These are phyloP conservation scores for Ascochyta pisi DNA, from an alignment of 2,329 filamentous ascomycete species.

Conservation along the genomic window DNA sequence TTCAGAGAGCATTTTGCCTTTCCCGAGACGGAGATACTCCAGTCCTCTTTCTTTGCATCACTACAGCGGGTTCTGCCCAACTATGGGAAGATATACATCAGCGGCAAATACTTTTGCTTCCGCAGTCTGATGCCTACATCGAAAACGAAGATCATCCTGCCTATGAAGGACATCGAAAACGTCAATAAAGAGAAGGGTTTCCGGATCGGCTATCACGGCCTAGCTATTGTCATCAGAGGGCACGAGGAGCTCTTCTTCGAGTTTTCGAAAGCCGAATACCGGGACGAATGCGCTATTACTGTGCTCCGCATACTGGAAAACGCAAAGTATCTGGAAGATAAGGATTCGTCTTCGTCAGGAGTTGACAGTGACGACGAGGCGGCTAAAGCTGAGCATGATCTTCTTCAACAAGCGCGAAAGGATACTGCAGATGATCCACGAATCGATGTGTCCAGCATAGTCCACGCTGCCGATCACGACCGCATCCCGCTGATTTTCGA, in stretches of 20 bases:
- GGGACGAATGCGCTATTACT: conserved; percentile 89
- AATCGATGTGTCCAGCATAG: conserved; percentile 36
- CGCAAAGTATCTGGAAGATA: conserved; percentile 72
- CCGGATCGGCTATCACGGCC: conserved; percentile 85
- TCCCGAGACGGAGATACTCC: conserved; percentile 80
- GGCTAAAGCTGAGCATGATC: conserved; percentile 81
- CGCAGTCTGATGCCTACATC: conserved; percentile 88
- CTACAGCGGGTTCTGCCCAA: conserved; percentile 88
- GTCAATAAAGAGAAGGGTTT: conserved; percentile 96
- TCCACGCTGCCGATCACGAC: conserved; percentile 53
- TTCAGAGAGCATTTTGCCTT: conserved; percentile 91
- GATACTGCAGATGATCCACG: conserved; percentile 31
- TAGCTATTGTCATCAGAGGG: conserved; percentile 90
- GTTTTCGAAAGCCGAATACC: conserved; percentile 76
- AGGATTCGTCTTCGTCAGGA: conserved; percentile 69
- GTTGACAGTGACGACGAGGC: conserved; percentile 74
- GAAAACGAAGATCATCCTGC: conserved; percentile 88
- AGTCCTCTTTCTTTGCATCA: conserved; percentile 90
- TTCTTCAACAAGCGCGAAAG: conserved; percentile 75
- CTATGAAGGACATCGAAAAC: conserved; percentile 89
- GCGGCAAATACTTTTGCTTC: conserved; percentile 87
- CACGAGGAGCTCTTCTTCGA: conserved; percentile 98
- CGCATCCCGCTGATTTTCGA: conserved; percentile 85
- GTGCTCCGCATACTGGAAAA: conserved; percentile 78
- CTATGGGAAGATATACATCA: conserved; percentile 96